Conservation (phyloP, 2,329 filamentous ascomycete species). For the Fonsecaea nubica region DNA sequence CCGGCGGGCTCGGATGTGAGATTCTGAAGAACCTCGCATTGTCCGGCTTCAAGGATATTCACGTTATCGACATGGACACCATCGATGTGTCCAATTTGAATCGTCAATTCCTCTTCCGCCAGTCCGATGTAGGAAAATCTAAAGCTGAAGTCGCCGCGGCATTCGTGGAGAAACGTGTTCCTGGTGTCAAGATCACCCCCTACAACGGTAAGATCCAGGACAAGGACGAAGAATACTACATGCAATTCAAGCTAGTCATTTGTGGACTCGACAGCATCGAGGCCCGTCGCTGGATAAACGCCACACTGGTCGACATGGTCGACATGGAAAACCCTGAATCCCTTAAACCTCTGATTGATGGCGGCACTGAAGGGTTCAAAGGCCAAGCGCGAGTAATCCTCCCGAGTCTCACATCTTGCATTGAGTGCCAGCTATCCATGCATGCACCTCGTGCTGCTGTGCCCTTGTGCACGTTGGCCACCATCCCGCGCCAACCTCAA, state of each 20-base stretch:
- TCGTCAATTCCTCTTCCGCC: slow-evolving; percentile 93
- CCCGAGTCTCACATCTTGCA: slow-evolving; percentile 90
- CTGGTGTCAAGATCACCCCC: slow-evolving; percentile 88
- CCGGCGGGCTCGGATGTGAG: slow-evolving; percentile 92
- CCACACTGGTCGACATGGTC: slow-evolving; percentile 87
- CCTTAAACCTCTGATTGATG: slow-evolving; percentile 92
- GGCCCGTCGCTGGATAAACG: slow-evolving; percentile 97
- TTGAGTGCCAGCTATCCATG: slow-evolving; percentile 98
- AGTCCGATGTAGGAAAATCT: slow-evolving; percentile 86
- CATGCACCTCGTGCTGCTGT: slow-evolving; percentile 97
- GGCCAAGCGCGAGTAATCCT: slow-evolving; percentile 92
- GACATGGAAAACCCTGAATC: slow-evolving; percentile 82
- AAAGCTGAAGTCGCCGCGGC: slow-evolving; percentile 92
- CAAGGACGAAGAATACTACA: slow-evolving; percentile 94
- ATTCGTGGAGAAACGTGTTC: slow-evolving; percentile 88
- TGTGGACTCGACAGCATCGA: slow-evolving; percentile 97
- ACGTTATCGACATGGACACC: slow-evolving; percentile 99
- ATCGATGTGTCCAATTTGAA: slow-evolving; percentile 99
- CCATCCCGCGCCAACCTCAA: slow-evolving; percentile 93
- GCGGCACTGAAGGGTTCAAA: slow-evolving; percentile 98
- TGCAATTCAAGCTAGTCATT: slow-evolving; percentile 92
- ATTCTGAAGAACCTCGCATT: slow-evolving; percentile 95
- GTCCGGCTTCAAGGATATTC: slow-evolving; percentile 94
- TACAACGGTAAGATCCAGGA: slow-evolving; percentile 97
- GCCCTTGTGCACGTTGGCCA: slow-evolving; percentile 93